Conservation (phyloP, 2,329 filamentous ascomycete genomes). For the Ophiostoma australiae region DNA sequence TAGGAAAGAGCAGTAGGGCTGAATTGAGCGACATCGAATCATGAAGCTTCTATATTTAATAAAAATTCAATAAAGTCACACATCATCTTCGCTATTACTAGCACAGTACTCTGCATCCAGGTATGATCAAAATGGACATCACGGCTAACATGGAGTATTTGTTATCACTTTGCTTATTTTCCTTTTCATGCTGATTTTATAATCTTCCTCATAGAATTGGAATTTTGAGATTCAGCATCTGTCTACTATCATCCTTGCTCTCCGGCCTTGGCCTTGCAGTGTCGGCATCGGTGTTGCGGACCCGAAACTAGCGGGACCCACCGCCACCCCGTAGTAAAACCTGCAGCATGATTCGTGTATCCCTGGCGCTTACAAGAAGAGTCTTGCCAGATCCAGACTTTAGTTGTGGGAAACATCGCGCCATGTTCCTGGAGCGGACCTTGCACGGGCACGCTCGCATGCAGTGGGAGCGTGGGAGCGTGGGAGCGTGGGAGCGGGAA, state of each 20-base stretch:
- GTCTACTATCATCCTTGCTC: too few relatives aligned
- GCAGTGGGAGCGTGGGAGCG: too few relatives aligned
- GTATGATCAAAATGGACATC: too few relatives aligned
- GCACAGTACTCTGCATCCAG: too few relatives aligned
- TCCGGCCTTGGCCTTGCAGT: neutral
- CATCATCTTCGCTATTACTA: too few relatives aligned
- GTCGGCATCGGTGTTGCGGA: slow-evolving; percentile 13
- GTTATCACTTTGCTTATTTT: too few relatives aligned
- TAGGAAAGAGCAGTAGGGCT: neutral
- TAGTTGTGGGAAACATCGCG: neutral
- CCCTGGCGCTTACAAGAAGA: slow-evolving; percentile 3
- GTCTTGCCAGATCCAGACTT: neutral
- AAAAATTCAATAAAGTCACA: too few relatives aligned
- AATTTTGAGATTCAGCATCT: too few relatives aligned
- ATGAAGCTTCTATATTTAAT: too few relatives aligned
- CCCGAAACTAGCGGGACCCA: neutral
- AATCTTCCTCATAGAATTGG: too few relatives aligned
- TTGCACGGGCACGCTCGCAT: neutral
- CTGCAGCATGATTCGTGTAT: neutral
- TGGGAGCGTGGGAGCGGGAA: neutral
- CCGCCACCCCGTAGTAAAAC: neutral
- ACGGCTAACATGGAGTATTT: too few relatives aligned
- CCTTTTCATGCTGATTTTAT: too few relatives aligned
- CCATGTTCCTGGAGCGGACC: neutral
- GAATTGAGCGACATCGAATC: neutral